phyloP scores from a whole-genome alignment of 345 rosid genomes.

The Brassica rapa region DNA sequence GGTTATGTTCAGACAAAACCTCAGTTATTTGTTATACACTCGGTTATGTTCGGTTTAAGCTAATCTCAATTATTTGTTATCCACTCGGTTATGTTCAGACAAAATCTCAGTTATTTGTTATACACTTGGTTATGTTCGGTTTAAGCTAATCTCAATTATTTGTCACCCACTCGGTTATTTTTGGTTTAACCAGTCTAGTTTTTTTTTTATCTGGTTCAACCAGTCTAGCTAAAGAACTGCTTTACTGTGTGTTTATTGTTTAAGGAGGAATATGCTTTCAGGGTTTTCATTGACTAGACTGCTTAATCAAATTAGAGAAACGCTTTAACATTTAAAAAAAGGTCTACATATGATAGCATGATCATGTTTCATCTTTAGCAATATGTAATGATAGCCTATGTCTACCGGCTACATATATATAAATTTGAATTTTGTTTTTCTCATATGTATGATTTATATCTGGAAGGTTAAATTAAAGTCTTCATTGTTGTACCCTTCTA shows the following conservation, averaged over 20 bases:
- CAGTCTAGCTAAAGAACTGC: neutral
- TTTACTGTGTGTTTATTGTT: no score
- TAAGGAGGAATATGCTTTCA: neutral
- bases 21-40: neutral
- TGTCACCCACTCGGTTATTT: neutral
- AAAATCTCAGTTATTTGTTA: neutral
- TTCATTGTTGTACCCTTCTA: slow-evolving; percentile 40
- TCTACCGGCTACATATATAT: neutral
- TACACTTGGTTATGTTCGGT: slow-evolving; percentile 9
- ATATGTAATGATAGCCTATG: slow-evolving; percentile 1
- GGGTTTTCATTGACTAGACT: neutral
- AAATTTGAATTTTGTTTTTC: neutral
- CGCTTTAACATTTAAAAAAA: neutral
- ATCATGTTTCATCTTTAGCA: neutral
- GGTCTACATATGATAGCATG: neutral
- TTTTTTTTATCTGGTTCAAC: neutral
- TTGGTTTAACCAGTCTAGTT: neutral
- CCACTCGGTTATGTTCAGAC: neutral
- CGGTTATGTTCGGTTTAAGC: slow-evolving; percentile 24
- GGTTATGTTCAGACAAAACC: slow-evolving; percentile 18
- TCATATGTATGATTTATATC: neutral
- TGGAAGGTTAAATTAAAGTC: slow-evolving; percentile 14
- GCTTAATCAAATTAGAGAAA: neutral
- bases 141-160: neutral
- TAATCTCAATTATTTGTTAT: neutral